Base-by-base conservation (phyloP, 2,329 filamentous ascomycete species). In the Calonectria hongkongensis region DNA sequence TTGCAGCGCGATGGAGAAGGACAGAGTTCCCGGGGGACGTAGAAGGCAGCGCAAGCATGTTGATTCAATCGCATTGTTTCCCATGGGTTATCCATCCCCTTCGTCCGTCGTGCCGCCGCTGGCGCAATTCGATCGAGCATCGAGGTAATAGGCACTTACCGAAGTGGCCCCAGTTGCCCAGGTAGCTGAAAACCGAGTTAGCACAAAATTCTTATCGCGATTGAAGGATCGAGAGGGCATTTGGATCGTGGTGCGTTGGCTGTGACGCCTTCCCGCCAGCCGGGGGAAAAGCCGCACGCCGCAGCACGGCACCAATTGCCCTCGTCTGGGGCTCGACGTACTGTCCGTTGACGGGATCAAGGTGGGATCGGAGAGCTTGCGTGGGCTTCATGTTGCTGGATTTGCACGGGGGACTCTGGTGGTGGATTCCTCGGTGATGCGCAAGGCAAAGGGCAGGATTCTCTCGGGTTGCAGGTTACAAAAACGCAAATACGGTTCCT, bases 81-180 rank as follows among this genome's bases (percentile, higher is more conserved):
- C 70, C 51, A 30, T 70, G 28, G 69, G 65, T 74, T 70, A 70
- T 76, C 45, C 66, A 74, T 77, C 69, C 77, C 60, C 62, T 74
- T 81, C 66, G 73, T 73, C 78, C 77, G 77, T 80, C 73, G 72
- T 72, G 63, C 58, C 63, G 68, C 56, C 62, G 68, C 78, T 70
- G 72, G 68, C 72, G 67, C 36, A 70, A 72, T 74, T 76, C 76
- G 75, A 72, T 76, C 71, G 74, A 63, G 69, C 70, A 48, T 75
- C 67, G 65, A 50, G 16, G 45, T 36, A 73, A 66, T 64, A 71
- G 51, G 78, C 78, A 91, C 92, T 88, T 91, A 95, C 94, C 94
- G 77, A 96, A 87, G 81, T 88, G 87, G 81, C 94, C 94, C 93
- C 94, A 96, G 84, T 86, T 86, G 79, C 94, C 94, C 72, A 96